Percentiles rank a stretch among this genome's conserved stretches.
Evolutionary conservation across 2,329 filamentous ascomycete genomes (phyloP).

Genomic region (Diatrype stigma): DNA sequence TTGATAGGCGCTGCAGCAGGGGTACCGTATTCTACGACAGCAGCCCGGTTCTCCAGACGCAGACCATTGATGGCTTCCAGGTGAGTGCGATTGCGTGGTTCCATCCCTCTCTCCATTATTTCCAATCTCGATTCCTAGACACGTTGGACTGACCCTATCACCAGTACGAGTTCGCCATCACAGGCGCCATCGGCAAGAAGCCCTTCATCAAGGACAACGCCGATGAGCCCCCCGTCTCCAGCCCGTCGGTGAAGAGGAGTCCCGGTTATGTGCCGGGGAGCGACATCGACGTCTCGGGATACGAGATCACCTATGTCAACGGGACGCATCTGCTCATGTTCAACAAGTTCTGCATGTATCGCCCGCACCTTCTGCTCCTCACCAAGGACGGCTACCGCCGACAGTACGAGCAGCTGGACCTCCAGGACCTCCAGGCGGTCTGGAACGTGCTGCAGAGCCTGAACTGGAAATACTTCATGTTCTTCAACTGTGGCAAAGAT

Average conservation of each 20-base stretch:
- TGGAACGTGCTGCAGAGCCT: constrained; percentile 27
- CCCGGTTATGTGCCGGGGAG: constrained; percentile 28
- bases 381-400: constrained; percentile 41
- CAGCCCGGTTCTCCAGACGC: constrained; percentile 8
- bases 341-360: constrained; percentile 46
- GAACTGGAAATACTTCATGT: constrained; percentile 30
- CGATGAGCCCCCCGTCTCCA: constrained; percentile 3
- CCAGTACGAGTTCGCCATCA: constrained; percentile 16
- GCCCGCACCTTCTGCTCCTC: constrained; percentile 43
- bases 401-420: constrained; percentile 39
- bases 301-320: constrained; percentile 36
- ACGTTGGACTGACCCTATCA: no score
- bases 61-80: constrained; percentile 6
- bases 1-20: constrained; percentile 16
- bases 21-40: constrained; percentile 18
- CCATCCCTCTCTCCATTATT: background rate
- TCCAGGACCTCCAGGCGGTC: constrained; percentile 36
- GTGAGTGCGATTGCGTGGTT: background rate
- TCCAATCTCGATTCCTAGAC: background rate
- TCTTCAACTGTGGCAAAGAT: constrained; percentile 43
- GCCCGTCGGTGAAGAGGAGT: constrained; percentile 1
- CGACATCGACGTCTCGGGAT: constrained; percentile 37
- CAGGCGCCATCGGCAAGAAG: constrained; percentile 5
- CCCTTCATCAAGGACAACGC: constrained; percentile 14
- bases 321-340: constrained; percentile 39